These are phyloP conservation scores for Cucurbita argyrosperma DNA, from an alignment of 306 rosid species.

Conservation along the genomic window DNA sequence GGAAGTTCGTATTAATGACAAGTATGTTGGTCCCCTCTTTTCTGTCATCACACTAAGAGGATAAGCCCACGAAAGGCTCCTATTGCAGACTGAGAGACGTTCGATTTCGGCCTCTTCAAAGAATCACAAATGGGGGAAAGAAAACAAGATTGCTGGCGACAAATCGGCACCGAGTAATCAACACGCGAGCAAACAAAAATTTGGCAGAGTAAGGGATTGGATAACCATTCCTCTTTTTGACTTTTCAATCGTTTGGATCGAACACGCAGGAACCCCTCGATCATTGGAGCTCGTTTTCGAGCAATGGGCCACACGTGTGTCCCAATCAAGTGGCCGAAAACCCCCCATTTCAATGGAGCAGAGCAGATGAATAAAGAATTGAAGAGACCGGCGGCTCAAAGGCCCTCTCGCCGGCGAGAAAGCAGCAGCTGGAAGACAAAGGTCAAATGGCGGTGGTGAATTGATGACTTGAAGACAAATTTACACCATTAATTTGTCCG, in stretches of 20 bases:
- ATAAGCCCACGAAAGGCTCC: background rate
- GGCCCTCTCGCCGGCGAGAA: background rate
- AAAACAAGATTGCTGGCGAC: background rate
- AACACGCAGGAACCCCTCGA: background rate
- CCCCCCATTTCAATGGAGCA: background rate
- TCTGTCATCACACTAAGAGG: background rate
- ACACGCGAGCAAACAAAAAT: background rate
- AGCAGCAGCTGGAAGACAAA: background rate
- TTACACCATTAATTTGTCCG: background rate
- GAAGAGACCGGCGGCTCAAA: background rate
- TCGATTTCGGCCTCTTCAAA: background rate
- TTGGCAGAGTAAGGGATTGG: background rate
- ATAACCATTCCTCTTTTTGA: background rate
- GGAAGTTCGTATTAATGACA: background rate
- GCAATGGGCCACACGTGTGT: background rate
- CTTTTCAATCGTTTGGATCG: background rate
- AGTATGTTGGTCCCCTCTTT: background rate
- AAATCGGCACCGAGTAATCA: background rate
- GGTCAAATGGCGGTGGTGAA: background rate
- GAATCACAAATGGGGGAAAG: background rate
- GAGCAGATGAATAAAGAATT: background rate
- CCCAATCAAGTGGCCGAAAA: background rate
- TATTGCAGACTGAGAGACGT: background rate
- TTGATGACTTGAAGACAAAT: background rate
- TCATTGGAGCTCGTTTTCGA: background rate